Evolutionary conservation across 2,329 filamentous ascomycete genomes (phyloP), one percentile per base, ranked within the genome.

Genomic region (Paracoccidioides lutzii): DNA sequence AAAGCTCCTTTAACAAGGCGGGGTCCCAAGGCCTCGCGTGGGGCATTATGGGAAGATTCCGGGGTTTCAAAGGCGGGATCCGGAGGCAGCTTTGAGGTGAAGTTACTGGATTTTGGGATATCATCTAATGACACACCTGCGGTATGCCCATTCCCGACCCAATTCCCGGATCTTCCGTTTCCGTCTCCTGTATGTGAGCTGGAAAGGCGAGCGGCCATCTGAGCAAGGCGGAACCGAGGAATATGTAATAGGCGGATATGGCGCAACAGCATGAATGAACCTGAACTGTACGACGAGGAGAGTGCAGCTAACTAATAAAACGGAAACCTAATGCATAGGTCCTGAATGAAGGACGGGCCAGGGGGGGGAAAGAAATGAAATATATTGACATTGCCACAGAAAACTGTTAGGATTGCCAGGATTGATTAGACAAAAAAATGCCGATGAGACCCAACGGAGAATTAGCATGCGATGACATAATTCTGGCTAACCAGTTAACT

Each of bases 1-100:
- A 91, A 73, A 3, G 93, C 91, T 57, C 84, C 81, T 67, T 85
- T 88, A 43, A 98, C 93, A 69, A 89, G 78, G 51, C 90, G 85
- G 14, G 93, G 91, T 0, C 81, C 79, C 51, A 97, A 84, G 40
- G 84, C 75, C 56, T 85, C 79, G 64, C 91, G 83, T 1, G 89
- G 85, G 0, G 88, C 89, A 62, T 81, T 80, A 70, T 97, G 88
- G 0, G 91, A 96, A 57, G 80, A 79, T 58, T 83, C 79, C 0
- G 93, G 90, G 0, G 89, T 94, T 14, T 89, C 84, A 67, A 87
- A 95, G 33, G 80, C 73, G 9, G 84, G 71, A 66, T 98, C 93
- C 7, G 89, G 72, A 3, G 90, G 88, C 3, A 96, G 75, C 53
- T 79, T 81, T 2, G 74, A 72, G 0, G 83, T 85, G 67, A 85